A percentile compares a stretch with the other conserved stretches of the same genome.
Evolutionary conservation across 495 filamentous ascomycete species (phyloP).

Genomic region (Neurospora tetrasperma): DNA sequence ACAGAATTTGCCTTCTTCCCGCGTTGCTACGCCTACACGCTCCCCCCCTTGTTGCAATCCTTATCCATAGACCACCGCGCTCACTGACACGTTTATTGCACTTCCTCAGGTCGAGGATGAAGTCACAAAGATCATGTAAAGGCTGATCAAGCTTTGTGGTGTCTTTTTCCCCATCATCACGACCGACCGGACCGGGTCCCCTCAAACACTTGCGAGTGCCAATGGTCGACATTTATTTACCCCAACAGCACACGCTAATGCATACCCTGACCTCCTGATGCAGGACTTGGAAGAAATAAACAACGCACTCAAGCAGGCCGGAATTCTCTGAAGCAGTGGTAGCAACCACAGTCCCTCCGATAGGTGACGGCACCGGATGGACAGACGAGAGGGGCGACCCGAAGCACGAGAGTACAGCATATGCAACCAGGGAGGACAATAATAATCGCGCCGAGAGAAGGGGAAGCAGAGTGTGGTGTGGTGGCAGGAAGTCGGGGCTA

Average conservation of each 20-base stretch:
- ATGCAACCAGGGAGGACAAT: background rate
- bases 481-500: conserved; percentile 13
- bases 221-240: background rate
- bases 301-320: conserved; percentile 26
- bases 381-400: background rate
- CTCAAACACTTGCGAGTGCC: conserved; percentile 5
- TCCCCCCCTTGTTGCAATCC: background rate
- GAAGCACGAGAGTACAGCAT: background rate
- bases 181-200: conserved; percentile 1
- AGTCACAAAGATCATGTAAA: conserved; percentile 90
- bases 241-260: conserved; percentile 11
- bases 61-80: conserved; percentile 10
- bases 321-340: conserved; percentile 26
- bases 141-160: conserved; percentile 18
- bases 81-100: conserved; percentile 46
- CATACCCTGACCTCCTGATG: conserved; percentile 10
- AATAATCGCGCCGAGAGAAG: background rate
- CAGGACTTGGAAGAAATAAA: conserved; percentile 28
- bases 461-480: background rate
- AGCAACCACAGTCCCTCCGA: background rate
- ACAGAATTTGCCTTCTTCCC: conserved; percentile 3
- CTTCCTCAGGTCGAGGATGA: conserved; percentile 82
- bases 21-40: background rate
- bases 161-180: conserved; percentile 4
- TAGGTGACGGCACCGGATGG: background rate